A percentile compares a stretch with the other conserved stretches of the same genome.
phyloP scores from a whole-genome alignment of 345 rosid species.

The Citrus trifoliata region DNA sequence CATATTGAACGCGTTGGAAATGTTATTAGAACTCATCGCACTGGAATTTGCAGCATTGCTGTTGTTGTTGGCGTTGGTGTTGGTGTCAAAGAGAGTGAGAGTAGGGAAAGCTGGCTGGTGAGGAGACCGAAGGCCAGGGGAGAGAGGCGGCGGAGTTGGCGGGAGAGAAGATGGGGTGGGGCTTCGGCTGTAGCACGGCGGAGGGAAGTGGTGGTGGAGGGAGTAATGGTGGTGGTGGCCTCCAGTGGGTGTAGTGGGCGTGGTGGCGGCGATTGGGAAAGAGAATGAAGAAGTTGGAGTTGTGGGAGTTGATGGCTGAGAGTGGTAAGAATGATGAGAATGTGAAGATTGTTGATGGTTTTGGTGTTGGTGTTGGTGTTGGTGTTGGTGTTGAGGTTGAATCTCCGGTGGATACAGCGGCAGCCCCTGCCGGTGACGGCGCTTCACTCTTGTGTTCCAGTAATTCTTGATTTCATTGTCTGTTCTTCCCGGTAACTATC shows the following conservation, averaged over 20 bases:
- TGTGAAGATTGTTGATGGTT: not conserved
- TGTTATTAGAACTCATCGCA: not conserved
- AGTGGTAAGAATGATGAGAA: not conserved
- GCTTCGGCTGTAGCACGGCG: conserved; percentile 26
- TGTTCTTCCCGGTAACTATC: conserved; percentile 65
- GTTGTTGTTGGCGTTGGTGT: not conserved
- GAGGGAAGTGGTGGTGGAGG: conserved; percentile 17
- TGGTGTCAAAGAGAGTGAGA: conserved; percentile 42
- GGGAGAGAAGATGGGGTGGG: conserved; percentile 25
- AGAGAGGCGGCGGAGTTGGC: conserved; percentile 27
- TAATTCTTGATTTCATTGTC: conserved; percentile 77
- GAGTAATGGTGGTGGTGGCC: conserved; percentile 13
- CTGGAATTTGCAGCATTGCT: not conserved
- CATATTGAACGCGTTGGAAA: conserved; percentile 23
- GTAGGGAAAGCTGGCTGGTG: conserved; percentile 29
- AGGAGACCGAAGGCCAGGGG: conserved; percentile 36
- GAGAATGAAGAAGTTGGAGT: conserved; percentile 40
- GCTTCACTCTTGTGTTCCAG: conserved; percentile 72
- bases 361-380: no score
- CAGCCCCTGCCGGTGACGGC: conserved; percentile 61
- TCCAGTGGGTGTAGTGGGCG: conserved; percentile 16
- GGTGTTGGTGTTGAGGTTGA: not conserved
- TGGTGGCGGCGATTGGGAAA: conserved; percentile 18
- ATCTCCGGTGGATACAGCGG: conserved; percentile 61
- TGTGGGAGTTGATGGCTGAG: conserved; percentile 26